Base-by-base conservation (phyloP, 1,139 yeast species). In the Yamadazyma diddensiae region DNA sequence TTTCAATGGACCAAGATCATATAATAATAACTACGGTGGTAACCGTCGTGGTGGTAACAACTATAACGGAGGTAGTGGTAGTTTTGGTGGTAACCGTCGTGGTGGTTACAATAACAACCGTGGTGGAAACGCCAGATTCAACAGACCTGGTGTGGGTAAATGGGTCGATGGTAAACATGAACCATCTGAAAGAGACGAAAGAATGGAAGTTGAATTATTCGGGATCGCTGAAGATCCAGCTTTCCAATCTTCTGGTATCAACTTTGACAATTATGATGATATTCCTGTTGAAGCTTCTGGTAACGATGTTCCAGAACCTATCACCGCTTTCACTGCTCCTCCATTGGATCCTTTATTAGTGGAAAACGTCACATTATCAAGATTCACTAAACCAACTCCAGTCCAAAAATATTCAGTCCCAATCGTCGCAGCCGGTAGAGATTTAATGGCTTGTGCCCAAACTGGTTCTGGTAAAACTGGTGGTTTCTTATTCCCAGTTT, bases 401-500 rank as follows among this genome's bases (percentile, higher is more conserved):
- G 99, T 92, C 38, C 99, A 92, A 65, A 92, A 92, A 68, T 92
- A 92, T 73, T 92, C 98, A 31, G 87, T 92, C 48, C 98, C 99
- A 46, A 92, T 94, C 53, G 95, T 94, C 48, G 88, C 95, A 40
- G 80, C 73, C 34, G 95, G 95, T 53, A 82, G 98, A 71, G 99
- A 92, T 67, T 80, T 92, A 69, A 92, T 92, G 98, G 98, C 98
- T 28, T 92, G 98, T 81, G 98, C 98, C 44, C 98, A 92, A 73
- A 92, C 98, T 52, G 97, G 94, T 85, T 90, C 97, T 37, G 99
- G 99, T 78, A 92, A 92, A 73, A 92, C 99, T 59, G 97, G 98
- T 75, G 99, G 98, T 47, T 92, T 92, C 77, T 74, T 92, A 58
- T 92, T 92, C 85, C 99, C 99, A 47, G 95, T 94, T 39, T 76